Base-by-base conservation (phyloP, 306 rosid genomes). In the Luffa acutangula region DNA sequence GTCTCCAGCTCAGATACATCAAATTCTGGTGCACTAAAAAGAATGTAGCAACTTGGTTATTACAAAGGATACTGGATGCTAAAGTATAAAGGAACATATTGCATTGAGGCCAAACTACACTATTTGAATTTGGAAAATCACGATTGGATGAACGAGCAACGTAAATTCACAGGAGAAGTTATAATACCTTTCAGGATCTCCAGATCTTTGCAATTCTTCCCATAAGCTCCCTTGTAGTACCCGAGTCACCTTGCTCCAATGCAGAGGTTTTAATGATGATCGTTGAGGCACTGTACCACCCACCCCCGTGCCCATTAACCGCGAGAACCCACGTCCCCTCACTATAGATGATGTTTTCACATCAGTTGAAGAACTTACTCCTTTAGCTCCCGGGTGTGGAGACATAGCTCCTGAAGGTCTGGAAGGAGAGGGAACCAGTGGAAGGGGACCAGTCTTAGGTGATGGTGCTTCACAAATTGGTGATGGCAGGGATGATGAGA, bases 161-260 rank as follows among this genome's bases (percentile, higher is more conserved):
- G 3, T 33, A 51, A 25, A 46, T 51, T 51, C 33, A 14, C 18
- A 81, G 78, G 5, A 60, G 77, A 77, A 80, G 81, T 78, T 60
- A 60, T 57, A 81, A 84, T 91, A 96, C 99, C 59, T 91, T 86
- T 89, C 98, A 72, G 86, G 86, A n/a, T 90, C 97, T 78, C 97
- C 97, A 76, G 39, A 83, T 88, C 91, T 91, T 77, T 93, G 99
- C 79, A 96, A 84, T 84, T 96, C 99, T 49, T 96, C 99, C 99
- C 99, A 96, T 79, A 96, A 84, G 86, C 99, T 96, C 80, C 99
- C 99, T 87, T 96, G 93, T 80, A 93, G 62, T 34, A 91, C 98
- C 87, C 96, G 90, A 75, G 98, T 85, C 33, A 96, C 97, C 86
- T 96, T 96, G 91, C 92, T 90, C 99, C 99, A 96, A 80, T 96